Evolutionary conservation across 2,329 filamentous ascomycete species (phyloP).

Genomic region (Corniculantispora saksenae): DNA sequence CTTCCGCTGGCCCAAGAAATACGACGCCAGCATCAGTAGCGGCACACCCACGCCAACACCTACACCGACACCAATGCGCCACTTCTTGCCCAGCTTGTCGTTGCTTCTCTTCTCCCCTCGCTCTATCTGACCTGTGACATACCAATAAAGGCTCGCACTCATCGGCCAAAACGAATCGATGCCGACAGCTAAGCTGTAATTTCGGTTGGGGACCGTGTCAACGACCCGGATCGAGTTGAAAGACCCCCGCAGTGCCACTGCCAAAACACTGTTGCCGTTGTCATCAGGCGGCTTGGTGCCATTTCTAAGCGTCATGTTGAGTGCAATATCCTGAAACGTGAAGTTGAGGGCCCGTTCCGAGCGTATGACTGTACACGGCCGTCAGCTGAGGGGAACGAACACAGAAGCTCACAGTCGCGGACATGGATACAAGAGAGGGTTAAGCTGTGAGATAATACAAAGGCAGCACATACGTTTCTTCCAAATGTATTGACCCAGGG

Average conservation of each 20-base stretch:
- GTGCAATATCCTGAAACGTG: neutral
- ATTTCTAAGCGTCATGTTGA: neutral
- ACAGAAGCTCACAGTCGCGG: too few relatives aligned
- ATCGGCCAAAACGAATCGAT: neutral
- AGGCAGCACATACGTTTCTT: neutral
- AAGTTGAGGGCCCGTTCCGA: neutral
- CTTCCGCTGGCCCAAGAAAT: neutral
- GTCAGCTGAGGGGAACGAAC: too few relatives aligned
- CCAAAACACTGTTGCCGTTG: neutral
- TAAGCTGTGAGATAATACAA: too few relatives aligned
- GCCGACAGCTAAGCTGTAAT: neutral
- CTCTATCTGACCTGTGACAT: neutral
- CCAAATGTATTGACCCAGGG: neutral
- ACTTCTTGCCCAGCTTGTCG: neutral
- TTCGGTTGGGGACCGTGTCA: neutral
- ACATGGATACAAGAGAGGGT: too few relatives aligned
- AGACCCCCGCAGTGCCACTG: neutral
- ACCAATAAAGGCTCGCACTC: neutral
- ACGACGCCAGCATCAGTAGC: neutral
- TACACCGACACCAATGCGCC: slow-evolving; percentile 18
- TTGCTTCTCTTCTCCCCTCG: neutral
- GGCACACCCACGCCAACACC: slow-evolving; percentile 25
- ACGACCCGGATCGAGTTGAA: neutral
- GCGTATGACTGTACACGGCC: neutral
- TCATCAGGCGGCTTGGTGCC: neutral